Percentiles rank a stretch among this genome's conserved stretches.
Evolutionary conservation across 169 alveolate genomes (phyloP).

Genomic region (Plasmodium fragile): DNA sequence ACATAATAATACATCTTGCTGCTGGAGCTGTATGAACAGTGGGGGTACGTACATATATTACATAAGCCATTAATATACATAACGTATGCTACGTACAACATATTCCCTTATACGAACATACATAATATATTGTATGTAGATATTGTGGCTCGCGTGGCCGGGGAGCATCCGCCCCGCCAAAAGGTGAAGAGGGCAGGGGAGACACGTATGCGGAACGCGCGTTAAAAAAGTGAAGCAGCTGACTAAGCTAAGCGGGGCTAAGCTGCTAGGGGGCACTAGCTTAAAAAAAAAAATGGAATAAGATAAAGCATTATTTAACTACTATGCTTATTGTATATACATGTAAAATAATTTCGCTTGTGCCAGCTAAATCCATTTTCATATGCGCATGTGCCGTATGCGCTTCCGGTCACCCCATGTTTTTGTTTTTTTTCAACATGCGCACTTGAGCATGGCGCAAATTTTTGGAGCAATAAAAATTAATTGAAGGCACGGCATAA

Average conservation of each 20-base stretch:
- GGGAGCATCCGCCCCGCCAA: not conserved
- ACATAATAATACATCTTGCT: not conserved
- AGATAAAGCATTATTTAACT: too few relatives aligned
- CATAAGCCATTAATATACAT: not conserved
- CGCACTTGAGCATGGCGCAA: not conserved
- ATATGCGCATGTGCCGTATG: not conserved
- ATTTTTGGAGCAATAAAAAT: not conserved
- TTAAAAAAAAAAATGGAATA: too few relatives aligned
- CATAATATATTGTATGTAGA: not conserved
- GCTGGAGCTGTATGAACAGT: not conserved
- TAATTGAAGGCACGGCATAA: not conserved
- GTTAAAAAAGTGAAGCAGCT: not conserved
- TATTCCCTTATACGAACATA: not conserved
- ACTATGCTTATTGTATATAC: not conserved
- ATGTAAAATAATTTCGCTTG: not conserved
- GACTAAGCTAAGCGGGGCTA: not conserved
- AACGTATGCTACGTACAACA: not conserved
- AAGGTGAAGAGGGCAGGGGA: not conserved
- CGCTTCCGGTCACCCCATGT: not conserved
- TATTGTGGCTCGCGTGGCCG: not conserved
- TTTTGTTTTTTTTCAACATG: not conserved
- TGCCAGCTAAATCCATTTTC: not conserved
- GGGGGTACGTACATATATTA: not conserved
- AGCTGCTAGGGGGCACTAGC: not conserved
- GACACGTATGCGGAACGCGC: not conserved